Evolutionary conservation across 352 stramenopile species (phyloP).

Genomic region (Pythium myriotylum): DNA sequence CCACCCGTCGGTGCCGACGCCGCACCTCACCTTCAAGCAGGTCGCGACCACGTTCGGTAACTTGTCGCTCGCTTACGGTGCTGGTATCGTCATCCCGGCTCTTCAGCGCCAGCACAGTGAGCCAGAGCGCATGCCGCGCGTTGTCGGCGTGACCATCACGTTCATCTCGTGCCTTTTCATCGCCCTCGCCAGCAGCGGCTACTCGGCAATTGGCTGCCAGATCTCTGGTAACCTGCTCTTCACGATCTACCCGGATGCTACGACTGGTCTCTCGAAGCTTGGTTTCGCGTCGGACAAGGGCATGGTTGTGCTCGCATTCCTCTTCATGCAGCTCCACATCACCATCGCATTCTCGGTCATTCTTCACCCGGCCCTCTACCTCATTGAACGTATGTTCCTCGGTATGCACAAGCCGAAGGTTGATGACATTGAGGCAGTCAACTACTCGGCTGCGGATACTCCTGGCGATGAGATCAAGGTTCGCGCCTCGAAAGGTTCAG

Average conservation of each 20-base stretch:
- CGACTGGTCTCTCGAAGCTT: conserved; percentile 36
- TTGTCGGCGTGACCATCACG: conserved; percentile 6
- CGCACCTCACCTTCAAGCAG: conserved; percentile 28
- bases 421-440: conserved; percentile 35
- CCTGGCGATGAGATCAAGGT: conserved; percentile 21
- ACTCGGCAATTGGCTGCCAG: conserved; percentile 15
- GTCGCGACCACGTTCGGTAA: conserved; percentile 34
- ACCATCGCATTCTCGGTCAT: conserved; percentile 35
- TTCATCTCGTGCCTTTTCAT: conserved; percentile 9
- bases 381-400: conserved; percentile 57
- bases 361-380: conserved; percentile 57
- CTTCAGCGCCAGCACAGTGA: conserved; percentile 12
- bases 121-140: conserved; percentile 9
- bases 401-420: conserved; percentile 56
- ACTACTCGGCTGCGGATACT: conserved; percentile 32
- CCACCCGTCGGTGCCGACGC: conserved; percentile 18
- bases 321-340: conserved; percentile 57
- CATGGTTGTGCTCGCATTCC: conserved; percentile 51
- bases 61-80: conserved; percentile 22
- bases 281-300: conserved; percentile 52
- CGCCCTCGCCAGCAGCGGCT: conserved; percentile 6
- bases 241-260: conserved; percentile 42
- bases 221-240: conserved; percentile 18
- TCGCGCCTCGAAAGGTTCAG: conserved; percentile 16
- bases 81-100: conserved; percentile 8